These are phyloP conservation scores for Flaveria sonorensis DNA, from an alignment of 129 eudicot genomes.

Conservation along the genomic window DNA sequence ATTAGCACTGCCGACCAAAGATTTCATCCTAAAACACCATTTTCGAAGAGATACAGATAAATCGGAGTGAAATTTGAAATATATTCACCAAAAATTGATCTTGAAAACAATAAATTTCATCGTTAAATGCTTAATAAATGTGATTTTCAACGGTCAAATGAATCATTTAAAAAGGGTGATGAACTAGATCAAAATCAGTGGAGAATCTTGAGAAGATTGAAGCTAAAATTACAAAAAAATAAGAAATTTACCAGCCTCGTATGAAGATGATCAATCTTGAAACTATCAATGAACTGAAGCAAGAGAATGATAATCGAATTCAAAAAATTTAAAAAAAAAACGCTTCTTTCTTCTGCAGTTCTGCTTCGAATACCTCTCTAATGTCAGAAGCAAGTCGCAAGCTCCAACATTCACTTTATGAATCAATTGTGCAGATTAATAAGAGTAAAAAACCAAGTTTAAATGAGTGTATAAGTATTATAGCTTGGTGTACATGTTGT, in stretches of 20 bases:
- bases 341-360: constrained; percentile 28
- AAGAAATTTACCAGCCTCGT: constrained; percentile 11
- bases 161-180: constrained; percentile 6
- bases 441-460: not conserved
- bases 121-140: constrained; percentile 10
- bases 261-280: constrained; percentile 31
- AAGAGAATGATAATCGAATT: constrained; percentile 37
- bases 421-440: constrained; percentile 19
- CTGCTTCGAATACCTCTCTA: constrained; percentile 36
- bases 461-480: not conserved
- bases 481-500: not conserved
- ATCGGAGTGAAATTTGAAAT: constrained; percentile 1
- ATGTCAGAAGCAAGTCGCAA: constrained; percentile 50
- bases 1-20: constrained; percentile 12
- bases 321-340: constrained; percentile 36
- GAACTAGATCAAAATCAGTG: constrained; percentile 10
- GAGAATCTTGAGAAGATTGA: constrained; percentile 7
- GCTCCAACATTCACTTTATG: constrained; percentile 42
- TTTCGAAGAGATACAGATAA: not conserved
- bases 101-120: constrained; percentile 17
- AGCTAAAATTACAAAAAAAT: not conserved
- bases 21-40: constrained; percentile 5
- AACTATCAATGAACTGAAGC: constrained; percentile 33
- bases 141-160: constrained; percentile 16
- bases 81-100: constrained; percentile 25